Evolutionary conservation across 2,329 filamentous ascomycete genomes (phyloP).

Genomic region (Fusarium sp.): DNA sequence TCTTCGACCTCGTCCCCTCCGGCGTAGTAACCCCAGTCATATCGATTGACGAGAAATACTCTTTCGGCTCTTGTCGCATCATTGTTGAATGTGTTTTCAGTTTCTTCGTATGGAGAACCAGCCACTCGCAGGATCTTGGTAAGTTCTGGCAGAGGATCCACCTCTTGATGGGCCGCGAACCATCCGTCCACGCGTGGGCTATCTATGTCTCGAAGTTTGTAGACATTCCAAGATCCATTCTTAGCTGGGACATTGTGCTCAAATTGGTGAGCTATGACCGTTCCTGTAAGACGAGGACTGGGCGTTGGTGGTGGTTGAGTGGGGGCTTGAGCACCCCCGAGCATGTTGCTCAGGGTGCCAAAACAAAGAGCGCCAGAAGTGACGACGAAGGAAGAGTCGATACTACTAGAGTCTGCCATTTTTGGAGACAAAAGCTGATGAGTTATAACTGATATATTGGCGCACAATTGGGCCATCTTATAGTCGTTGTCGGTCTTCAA

Average conservation of each 20-base stretch:
- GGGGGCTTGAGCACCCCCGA: background rate
- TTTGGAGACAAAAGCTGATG: rapidly evolving
- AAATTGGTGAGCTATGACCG: background rate
- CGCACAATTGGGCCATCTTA: background rate
- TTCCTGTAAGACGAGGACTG: background rate
- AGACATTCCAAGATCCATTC: background rate
- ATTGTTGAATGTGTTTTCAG: background rate
- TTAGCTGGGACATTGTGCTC: background rate
- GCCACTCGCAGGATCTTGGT: background rate
- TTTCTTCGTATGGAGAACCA: background rate
- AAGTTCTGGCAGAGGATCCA: background rate
- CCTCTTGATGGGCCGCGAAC: background rate
- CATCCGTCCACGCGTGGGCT: background rate
- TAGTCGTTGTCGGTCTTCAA: background rate
- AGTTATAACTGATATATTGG: background rate
- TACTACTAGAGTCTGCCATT: background rate
- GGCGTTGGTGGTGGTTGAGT: background rate
- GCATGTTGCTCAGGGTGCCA: background rate
- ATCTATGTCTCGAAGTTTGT: background rate
- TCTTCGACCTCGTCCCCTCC: background rate
- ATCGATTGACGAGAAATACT: background rate
- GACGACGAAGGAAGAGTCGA: background rate
- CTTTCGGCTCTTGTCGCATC: background rate
- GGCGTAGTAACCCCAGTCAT: background rate
- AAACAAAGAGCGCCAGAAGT: background rate